Conservation (phyloP, 345 rosid genomes). For the Microthlaspi erraticum region DNA sequence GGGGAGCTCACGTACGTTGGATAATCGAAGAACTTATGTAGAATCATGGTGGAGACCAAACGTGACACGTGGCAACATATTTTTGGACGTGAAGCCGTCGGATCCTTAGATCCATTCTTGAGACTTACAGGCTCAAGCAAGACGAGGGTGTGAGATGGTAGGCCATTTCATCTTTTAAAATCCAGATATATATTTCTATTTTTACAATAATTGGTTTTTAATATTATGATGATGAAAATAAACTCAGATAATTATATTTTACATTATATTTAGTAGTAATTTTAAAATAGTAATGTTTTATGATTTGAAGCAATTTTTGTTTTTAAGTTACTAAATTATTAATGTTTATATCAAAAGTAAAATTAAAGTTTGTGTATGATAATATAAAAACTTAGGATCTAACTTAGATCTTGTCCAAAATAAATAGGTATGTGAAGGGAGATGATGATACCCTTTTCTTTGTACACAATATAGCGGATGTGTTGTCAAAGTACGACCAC, state of each 20-base stretch:
- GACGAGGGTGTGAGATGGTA: conserved; percentile 51
- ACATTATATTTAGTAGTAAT: too few species aligned
- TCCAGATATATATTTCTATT: too few species aligned
- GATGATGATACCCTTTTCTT: conserved; percentile 66
- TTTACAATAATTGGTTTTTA: too few species aligned
- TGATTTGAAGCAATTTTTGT: too few species aligned
- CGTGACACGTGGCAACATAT: conserved; percentile 60
- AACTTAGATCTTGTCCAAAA: background rate
- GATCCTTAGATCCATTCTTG: conserved; percentile 54
- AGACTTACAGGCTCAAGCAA: conserved; percentile 46
- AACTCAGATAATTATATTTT: too few species aligned
- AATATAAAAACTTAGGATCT: too few species aligned
- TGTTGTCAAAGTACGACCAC: conserved; percentile 60
- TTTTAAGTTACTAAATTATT: too few species aligned
- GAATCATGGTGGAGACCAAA: conserved; percentile 74
- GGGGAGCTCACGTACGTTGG: conserved; percentile 50
- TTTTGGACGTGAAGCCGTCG: conserved; percentile 54
- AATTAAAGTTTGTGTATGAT: too few species aligned
- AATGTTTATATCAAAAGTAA: too few species aligned
- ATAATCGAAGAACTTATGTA: conserved; percentile 43
- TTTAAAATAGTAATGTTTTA: too few species aligned
- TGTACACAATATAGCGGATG: conserved; percentile 54
- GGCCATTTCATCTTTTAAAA: background rate
- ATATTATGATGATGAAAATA: too few species aligned
- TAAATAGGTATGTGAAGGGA: conserved; percentile 54